phyloP scores from a whole-genome alignment of 805 yeast genomes.

The Zygosaccharomyces siamensis region DNA sequence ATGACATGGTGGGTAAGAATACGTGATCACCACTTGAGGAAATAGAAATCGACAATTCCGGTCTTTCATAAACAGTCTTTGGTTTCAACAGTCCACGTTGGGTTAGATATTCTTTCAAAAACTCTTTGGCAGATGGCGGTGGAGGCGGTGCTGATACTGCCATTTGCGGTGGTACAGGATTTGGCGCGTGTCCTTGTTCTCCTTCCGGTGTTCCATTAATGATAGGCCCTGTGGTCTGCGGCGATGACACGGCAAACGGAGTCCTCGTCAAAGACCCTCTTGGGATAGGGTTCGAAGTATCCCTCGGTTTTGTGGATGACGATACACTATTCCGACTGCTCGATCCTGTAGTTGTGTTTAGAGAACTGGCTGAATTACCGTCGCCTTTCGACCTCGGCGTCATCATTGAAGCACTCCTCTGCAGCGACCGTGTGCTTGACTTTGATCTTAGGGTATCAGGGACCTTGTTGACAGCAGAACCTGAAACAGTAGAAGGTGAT shows the following conservation, averaged over 20 bases:
- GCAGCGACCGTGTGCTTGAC: not conserved
- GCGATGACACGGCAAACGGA: not conserved
- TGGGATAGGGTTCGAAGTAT: not conserved
- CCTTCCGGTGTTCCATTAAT: not conserved
- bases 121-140: constrained; percentile 13
- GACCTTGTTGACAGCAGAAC: not conserved
- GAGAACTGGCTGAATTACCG: not conserved
- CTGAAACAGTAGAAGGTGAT: not conserved
- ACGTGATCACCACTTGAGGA: constrained; percentile 35
- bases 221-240: not conserved
- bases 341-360: not conserved
- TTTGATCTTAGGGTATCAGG: not conserved
- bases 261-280: not conserved
- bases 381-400: not conserved
- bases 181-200: not conserved
- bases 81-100: constrained; percentile 30
- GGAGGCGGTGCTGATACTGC: constrained; percentile 1
- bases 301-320: not conserved
- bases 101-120: constrained; percentile 20
- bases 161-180: not conserved
- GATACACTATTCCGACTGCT: not conserved
- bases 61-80: constrained; percentile 14
- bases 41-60: constrained; percentile 25
- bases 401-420: not conserved
- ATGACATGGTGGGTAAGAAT: constrained; percentile 33